Evolutionary conservation across 495 filamentous ascomycete genomes (phyloP).

Genomic region (Talaromyces thailandensis): DNA sequence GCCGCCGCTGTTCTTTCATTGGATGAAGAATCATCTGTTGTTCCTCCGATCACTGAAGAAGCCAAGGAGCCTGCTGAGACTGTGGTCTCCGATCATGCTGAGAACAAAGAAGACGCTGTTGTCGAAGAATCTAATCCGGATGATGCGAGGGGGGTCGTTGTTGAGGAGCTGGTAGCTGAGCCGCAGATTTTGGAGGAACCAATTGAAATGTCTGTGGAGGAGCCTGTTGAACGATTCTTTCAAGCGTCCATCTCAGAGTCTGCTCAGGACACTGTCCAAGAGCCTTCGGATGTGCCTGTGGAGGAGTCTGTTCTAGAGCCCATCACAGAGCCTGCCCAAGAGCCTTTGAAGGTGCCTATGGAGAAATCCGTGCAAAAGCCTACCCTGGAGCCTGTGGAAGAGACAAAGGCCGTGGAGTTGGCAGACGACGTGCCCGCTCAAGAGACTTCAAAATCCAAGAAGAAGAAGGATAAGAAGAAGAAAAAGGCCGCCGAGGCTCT

Average conservation of each 20-base stretch:
- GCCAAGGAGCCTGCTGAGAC: background rate
- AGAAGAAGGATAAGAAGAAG: conserved; percentile 6
- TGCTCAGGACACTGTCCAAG: background rate
- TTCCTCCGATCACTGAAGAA: background rate
- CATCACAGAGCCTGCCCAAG: background rate
- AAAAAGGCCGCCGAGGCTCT: background rate
- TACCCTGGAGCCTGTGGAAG: background rate
- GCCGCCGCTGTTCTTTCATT: background rate
- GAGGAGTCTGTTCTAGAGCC: background rate
- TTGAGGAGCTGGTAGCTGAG: background rate
- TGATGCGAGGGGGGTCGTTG: conserved; percentile 3
- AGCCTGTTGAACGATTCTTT: background rate
- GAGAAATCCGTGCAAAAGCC: background rate
- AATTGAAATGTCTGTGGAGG: background rate
- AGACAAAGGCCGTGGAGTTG: background rate
- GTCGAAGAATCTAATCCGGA: conserved; percentile 12
- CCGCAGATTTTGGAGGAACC: background rate
- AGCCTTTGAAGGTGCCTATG: background rate
- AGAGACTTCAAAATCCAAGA: conserved; percentile 4
- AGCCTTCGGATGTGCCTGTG: background rate
- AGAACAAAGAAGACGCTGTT: background rate
- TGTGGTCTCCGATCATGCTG: background rate
- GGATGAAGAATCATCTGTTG: background rate
- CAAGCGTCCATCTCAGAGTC: background rate
- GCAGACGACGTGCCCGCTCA: background rate